phyloP scores from a whole-genome alignment of 2,329 filamentous ascomycete species.

The Sporothrix globosa region DNA sequence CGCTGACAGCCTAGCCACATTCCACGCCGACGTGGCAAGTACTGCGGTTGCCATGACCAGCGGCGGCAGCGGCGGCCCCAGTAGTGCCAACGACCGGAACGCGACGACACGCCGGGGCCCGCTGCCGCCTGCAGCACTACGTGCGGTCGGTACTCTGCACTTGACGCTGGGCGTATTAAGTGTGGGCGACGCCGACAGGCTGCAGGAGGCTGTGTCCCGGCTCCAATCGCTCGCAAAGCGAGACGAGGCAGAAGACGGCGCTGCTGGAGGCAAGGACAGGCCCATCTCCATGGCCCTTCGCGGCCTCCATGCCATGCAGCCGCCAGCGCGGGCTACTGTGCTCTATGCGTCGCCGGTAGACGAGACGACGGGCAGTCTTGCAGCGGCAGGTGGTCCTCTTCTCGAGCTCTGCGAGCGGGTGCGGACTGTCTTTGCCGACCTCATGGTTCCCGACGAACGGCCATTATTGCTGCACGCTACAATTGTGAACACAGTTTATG shows the following conservation, averaged over 20 bases:
- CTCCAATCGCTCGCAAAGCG: slow-evolving; percentile 46
- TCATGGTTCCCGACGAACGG: slow-evolving; percentile 62
- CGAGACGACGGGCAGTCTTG: slow-evolving; percentile 49
- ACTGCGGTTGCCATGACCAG: slow-evolving; percentile 27
- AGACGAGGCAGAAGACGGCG: too few species aligned
- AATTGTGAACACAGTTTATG: slow-evolving; percentile 82
- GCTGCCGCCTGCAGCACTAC: slow-evolving; percentile 68
- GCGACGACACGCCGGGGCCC: slow-evolving; percentile 14
- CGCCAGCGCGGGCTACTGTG: slow-evolving; percentile 56
- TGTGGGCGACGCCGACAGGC: slow-evolving; percentile 53
- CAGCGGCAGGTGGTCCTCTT: slow-evolving; percentile 53
- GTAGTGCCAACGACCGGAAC: slow-evolving; percentile 38
- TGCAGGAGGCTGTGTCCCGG: slow-evolving; percentile 50
- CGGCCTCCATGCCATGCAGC: slow-evolving; percentile 66
- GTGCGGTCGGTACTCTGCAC: slow-evolving; percentile 80
- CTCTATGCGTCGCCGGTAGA: slow-evolving; percentile 68
- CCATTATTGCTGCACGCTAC: slow-evolving; percentile 81
- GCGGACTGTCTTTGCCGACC: slow-evolving; percentile 55
- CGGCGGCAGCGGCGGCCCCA: slow-evolving; percentile 42
- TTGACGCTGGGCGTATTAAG: slow-evolving; percentile 87
- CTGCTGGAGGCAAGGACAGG: slow-evolving; percentile 2
- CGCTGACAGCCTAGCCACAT: slow-evolving; percentile 61
- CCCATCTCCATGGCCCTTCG: slow-evolving; percentile 52
- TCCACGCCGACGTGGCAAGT: slow-evolving; percentile 61
- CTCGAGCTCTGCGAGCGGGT: slow-evolving; percentile 62